Percentiles rank a stretch among this genome's conserved stretches.
phyloP scores from a whole-genome alignment of 495 filamentous ascomycete species.

The Glutinoglossum americanum region DNA sequence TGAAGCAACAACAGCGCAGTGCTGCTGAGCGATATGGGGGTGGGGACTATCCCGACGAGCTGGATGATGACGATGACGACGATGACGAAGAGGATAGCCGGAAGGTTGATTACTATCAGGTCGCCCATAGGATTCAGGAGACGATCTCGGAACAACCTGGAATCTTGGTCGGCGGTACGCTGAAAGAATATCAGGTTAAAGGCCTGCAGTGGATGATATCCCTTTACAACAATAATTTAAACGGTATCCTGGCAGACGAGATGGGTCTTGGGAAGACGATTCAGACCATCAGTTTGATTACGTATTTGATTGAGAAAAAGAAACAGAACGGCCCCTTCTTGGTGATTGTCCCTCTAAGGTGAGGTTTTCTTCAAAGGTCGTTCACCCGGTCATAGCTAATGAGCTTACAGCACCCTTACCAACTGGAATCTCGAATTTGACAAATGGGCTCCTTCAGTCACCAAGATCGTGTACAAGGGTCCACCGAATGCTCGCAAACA shows the following conservation, averaged over 20 bases:
- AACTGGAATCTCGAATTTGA: constrained; percentile 99
- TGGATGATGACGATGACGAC: constrained; percentile 32
- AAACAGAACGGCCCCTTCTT: constrained; percentile 81
- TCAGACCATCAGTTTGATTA: constrained; percentile 93
- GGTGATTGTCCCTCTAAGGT: constrained; percentile 70
- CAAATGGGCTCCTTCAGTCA: constrained; percentile 85
- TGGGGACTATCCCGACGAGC: constrained; percentile 26
- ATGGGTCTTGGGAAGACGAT: constrained; percentile 99
- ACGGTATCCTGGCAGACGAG: constrained; percentile 94
- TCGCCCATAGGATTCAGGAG: constrained; percentile 89
- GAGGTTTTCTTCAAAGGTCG: background rate
- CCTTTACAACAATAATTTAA: constrained; percentile 97
- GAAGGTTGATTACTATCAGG: constrained; percentile 94
- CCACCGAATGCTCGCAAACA: constrained; percentile 73
- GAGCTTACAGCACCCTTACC: constrained; percentile 52
- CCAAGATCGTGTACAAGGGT: constrained; percentile 87
- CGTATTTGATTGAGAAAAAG: constrained; percentile 91
- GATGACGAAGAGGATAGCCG: constrained; percentile 52
- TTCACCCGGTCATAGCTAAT: background rate
- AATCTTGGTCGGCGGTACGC: constrained; percentile 71
- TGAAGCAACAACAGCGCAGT: constrained; percentile 74
- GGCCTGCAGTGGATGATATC: constrained; percentile 99
- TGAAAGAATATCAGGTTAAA: constrained; percentile 97
- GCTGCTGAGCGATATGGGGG: constrained; percentile 59
- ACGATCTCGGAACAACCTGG: constrained; percentile 59